A percentile compares a stretch with the other conserved stretches of the same genome.
phyloP scores from a whole-genome alignment of 2,329 filamentous ascomycete species.

The Corniculantispora saksenae region DNA sequence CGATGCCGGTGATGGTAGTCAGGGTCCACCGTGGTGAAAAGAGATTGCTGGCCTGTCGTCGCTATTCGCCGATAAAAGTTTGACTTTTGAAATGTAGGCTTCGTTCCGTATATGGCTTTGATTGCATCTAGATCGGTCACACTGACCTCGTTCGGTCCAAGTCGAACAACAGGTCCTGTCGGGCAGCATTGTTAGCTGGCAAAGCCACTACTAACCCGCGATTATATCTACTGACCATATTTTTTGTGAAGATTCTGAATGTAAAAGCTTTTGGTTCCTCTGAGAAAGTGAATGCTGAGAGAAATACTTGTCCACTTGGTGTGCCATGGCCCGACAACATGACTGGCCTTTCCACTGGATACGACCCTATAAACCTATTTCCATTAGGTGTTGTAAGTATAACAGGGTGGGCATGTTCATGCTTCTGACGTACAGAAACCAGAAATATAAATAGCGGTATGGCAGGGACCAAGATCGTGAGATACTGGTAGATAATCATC shows the following conservation, averaged over 20 bases:
- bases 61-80: constrained; percentile 17
- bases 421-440: no score
- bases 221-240: not conserved
- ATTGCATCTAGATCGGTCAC: not conserved
- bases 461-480: no score
- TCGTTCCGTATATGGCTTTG: not conserved
- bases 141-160: not conserved
- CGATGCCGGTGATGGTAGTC: not conserved
- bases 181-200: not conserved
- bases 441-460: no score
- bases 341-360: no score
- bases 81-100: not conserved
- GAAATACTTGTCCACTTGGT: not conserved
- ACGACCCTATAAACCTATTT: no score
- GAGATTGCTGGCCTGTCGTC: not conserved
- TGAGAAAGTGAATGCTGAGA: not conserved
- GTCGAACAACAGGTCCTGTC: not conserved
- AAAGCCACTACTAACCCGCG: no score
- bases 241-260: not conserved
- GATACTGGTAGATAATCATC: no score
- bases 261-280: no score
- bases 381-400: no score
- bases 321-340: not conserved
- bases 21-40: not conserved
- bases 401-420: no score